Conservation (phyloP, 2,329 filamentous ascomycete species). For the Fusarium drepaniforme region DNA sequence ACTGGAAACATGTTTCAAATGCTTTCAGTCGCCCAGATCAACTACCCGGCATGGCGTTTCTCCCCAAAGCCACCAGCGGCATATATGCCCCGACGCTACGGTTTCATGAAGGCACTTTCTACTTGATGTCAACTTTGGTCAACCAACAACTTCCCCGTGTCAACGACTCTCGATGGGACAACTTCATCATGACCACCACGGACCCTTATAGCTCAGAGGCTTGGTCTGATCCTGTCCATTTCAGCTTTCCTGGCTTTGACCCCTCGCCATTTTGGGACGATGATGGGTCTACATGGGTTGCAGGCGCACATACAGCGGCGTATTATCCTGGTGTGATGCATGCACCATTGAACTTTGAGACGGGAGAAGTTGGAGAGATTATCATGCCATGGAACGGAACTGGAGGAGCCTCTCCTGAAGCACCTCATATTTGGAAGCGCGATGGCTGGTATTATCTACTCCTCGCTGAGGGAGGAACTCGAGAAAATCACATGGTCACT, state of each 20-base stretch:
- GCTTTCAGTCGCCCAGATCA: constrained; percentile 52
- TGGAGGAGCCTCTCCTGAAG: constrained; percentile 54
- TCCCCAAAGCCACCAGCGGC: constrained; percentile 46
- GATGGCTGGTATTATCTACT: constrained; percentile 62
- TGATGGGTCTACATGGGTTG: constrained; percentile 49
- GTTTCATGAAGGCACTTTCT: constrained; percentile 57
- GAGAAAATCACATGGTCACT: constrained; percentile 54
- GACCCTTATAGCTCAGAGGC: constrained; percentile 53
- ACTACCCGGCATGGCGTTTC: constrained; percentile 49
- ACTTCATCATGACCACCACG: constrained; percentile 54
- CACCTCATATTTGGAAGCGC: constrained; percentile 59
- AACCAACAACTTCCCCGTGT: constrained; percentile 47
- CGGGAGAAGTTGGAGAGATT: constrained; percentile 48
- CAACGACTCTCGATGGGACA: constrained; percentile 41
- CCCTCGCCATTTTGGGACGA: constrained; percentile 38
- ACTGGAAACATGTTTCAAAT: constrained; percentile 57
- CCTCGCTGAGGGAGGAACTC: constrained; percentile 62
- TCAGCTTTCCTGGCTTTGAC: constrained; percentile 36
- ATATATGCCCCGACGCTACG: constrained; percentile 63
- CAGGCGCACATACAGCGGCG: constrained; percentile 47
- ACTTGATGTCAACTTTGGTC: constrained; percentile 57
- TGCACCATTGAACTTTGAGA: constrained; percentile 49
- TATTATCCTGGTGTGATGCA: constrained; percentile 38
- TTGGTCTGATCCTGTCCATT: constrained; percentile 54
- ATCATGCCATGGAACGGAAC: constrained; percentile 59